Evolutionary conservation across 2,329 filamentous ascomycete species (phyloP).

Genomic region (Pseudogymnoascus sp.): DNA sequence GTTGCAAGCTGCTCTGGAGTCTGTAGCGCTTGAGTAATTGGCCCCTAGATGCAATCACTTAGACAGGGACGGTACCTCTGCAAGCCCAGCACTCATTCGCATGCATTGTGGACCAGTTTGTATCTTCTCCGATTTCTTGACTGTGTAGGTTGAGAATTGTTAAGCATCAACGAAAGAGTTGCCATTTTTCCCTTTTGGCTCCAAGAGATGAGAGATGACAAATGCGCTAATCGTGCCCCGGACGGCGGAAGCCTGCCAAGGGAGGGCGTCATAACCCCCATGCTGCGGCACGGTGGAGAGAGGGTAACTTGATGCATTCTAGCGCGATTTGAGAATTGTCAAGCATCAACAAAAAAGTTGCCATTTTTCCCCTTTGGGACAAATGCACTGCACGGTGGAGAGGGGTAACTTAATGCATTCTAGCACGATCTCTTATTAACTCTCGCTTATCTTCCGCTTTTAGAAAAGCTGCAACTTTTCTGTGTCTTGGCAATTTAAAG

Average conservation of each 20-base stretch:
- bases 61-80: conserved; percentile 18
- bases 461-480: conserved; percentile 16
- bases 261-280: neutral
- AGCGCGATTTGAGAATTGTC: conserved; percentile 12
- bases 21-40: conserved; percentile 16
- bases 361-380: conserved; percentile 13
- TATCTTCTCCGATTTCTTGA: conserved; percentile 11
- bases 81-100: conserved; percentile 20
- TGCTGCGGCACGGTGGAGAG: too few species aligned
- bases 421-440: conserved; percentile 9
- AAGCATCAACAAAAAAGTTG: conserved; percentile 15
- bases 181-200: conserved; percentile 13
- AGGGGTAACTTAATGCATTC: conserved; percentile 6
- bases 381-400: conserved; percentile 12
- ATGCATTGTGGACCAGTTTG: conserved; percentile 16
- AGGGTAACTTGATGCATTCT: neutral
- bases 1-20: conserved; percentile 18
- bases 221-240: neutral
- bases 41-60: conserved; percentile 8
- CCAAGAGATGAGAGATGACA: conserved; percentile 4
- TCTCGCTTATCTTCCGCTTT: conserved; percentile 13
- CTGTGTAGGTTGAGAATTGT: conserved; percentile 12
- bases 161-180: conserved; percentile 14
- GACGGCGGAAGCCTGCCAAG: neutral
- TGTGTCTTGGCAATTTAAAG: conserved; percentile 17